Evolutionary conservation across 177 flowering plant genomes (phyloP).

Genomic region (Vitis hybrid): DNA sequence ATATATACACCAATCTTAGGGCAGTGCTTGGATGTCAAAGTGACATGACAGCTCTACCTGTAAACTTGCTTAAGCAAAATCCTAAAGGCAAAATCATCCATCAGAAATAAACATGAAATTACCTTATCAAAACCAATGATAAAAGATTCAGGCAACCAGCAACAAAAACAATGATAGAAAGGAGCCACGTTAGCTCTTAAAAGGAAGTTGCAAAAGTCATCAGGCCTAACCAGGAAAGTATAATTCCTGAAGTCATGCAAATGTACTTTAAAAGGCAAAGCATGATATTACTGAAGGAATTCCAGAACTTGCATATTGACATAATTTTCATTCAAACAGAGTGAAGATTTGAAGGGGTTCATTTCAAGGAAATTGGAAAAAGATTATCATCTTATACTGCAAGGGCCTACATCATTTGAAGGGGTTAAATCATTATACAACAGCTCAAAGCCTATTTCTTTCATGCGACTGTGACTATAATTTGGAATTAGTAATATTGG

Average conservation of each 20-base stretch:
- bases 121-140: background rate
- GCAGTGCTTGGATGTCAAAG: background rate
- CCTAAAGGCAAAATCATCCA: background rate
- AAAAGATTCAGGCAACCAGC: background rate
- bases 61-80: too few relatives aligned
- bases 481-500: too few relatives aligned
- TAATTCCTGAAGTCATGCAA: background rate
- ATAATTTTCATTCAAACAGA: too few relatives aligned
- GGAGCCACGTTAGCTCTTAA: background rate
- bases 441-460: background rate
- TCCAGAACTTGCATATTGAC: background rate
- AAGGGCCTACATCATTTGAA: too few relatives aligned
- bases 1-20: background rate
- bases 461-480: too few relatives aligned
- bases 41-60: background rate
- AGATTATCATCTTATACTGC: background rate
- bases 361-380: background rate
- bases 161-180: background rate
- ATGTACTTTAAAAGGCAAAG: background rate
- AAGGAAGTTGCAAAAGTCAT: background rate
- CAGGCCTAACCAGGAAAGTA: background rate
- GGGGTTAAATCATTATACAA: background rate
- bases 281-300: background rate
- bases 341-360: background rate
- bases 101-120: constrained; percentile 1